phyloP scores from a whole-genome alignment of 2,329 filamentous ascomycete genomes.

The Penicillium sp. region DNA sequence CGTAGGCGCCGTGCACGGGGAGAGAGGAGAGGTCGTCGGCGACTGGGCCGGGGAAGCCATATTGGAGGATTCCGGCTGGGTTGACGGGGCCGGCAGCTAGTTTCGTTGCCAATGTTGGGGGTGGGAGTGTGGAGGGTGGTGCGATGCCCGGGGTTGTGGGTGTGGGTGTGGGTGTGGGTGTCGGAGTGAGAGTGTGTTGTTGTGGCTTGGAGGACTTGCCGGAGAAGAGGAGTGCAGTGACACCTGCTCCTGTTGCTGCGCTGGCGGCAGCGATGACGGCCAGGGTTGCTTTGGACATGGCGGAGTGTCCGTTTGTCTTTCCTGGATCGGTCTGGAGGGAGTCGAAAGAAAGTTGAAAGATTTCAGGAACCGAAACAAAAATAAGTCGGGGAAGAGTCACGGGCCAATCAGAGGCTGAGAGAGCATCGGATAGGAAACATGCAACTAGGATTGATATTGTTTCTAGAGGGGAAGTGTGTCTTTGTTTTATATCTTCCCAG shows the following conservation, averaged over 20 bases:
- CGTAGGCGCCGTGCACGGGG: conserved; percentile 80
- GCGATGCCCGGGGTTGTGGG: conserved; percentile 28
- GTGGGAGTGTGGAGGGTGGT: conserved; percentile 30
- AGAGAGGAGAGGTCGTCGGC: conserved; percentile 73
- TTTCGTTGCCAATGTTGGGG: conserved; percentile 19
- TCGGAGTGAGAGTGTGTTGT: conserved; percentile 27
- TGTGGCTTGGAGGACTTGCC: conserved; percentile 42
- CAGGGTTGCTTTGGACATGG: conserved; percentile 75
- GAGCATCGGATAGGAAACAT: conserved; percentile 8
- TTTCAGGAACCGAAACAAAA: conserved; percentile 10
- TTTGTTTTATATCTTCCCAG: background rate
- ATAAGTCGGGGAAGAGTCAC: conserved; percentile 14
- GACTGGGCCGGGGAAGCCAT: conserved; percentile 88
- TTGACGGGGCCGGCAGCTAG: conserved; percentile 54
- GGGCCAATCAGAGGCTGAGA: conserved; percentile 32
- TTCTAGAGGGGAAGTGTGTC: background rate
- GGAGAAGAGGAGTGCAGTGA: conserved; percentile 66
- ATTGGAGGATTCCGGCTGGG: conserved; percentile 72
- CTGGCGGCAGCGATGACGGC: conserved; percentile 72
- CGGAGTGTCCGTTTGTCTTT: conserved; percentile 24
- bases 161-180: conserved; percentile 30
- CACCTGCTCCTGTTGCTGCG: conserved; percentile 70
- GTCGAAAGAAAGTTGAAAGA: conserved; percentile 1
- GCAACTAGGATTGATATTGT: background rate
- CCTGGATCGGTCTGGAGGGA: background rate